Base-by-base conservation (phyloP, 352 stramenopile species). In the Globisporangium echinulatum region DNA sequence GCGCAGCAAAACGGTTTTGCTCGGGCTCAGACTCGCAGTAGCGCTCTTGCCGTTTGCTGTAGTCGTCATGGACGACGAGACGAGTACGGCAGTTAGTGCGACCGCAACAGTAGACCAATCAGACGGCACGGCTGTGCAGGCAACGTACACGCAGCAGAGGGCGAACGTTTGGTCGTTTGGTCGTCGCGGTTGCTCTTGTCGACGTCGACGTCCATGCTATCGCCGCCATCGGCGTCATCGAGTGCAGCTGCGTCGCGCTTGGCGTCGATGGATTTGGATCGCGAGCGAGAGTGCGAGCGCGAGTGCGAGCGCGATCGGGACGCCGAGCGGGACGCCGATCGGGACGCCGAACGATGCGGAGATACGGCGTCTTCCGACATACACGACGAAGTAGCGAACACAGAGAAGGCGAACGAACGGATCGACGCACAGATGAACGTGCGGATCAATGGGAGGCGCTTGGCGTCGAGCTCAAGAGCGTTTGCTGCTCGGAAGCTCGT, bases 1-100 rank as follows among this genome's bases (percentile, higher is more conserved):
- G 44, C 81, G 79, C 50, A 94, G 52, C 11, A 71, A 59, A 9
- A 82, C 68, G 5, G 62, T 52, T 48, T 79, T 69, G 19, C 67
- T 37, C 0, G 66, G 62, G 39, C 64, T 66, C 19, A 58, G 14
- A 48, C 38, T 55, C 5, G 49, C 61, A 25, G 49, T 50, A 33
- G 50, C 55, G 57, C 42, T 57, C 44, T 51, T 58, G 52, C 38
- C 57, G 17, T 49, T 59, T 69, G 17, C 2, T 25, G 14, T 10
- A 14, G 3, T 14, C 10, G 46, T 9, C 6, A 25, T 8, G 7
- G 25, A 5, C 5, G 5, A 11, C 15, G 13, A 48, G 11, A 17
- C 11, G 43, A 11, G 39, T 25, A 25, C 19, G 19, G 19, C 19
- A 25, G 19, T 25, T 43, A 43, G 39, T 43, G 39, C 39, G 39